These are phyloP conservation scores for Blastocystis sp. DNA, from an alignment of 352 stramenopile genomes.

Conservation along the genomic window DNA sequence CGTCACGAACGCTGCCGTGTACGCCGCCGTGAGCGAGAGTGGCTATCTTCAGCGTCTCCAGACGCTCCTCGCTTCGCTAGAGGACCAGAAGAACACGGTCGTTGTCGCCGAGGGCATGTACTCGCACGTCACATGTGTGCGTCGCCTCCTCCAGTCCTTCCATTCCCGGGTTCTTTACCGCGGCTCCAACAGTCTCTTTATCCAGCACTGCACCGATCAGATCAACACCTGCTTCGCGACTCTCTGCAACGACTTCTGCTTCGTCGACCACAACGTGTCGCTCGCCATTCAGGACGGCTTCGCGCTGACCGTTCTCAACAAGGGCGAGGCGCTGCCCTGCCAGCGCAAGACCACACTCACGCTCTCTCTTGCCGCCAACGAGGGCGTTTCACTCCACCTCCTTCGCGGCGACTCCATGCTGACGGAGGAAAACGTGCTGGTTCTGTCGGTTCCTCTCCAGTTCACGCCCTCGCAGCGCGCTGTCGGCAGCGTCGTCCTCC, in stretches of 20 bases:
- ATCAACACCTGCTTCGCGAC: neutral
- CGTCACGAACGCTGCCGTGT: neutral
- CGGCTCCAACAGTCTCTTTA: neutral
- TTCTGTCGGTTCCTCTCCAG: neutral
- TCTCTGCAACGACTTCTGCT: conserved; percentile 51
- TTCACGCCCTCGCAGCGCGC: neutral
- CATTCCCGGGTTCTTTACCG: neutral
- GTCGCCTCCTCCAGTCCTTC: neutral
- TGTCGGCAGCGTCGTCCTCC: conserved; percentile 11
- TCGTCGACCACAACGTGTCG: conserved; percentile 38
- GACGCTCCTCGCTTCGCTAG: neutral
- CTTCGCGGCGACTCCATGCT: conserved; percentile 6
- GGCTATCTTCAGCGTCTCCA: neutral
- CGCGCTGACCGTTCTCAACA: neutral
- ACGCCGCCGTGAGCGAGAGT: neutral
- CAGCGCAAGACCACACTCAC: neutral
- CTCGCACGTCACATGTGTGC: neutral
- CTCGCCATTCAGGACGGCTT: conserved; percentile 61
- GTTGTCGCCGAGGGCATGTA: neutral
- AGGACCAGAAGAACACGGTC: neutral
- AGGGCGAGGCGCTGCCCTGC: conserved; percentile 11
- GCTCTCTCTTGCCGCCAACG: neutral
- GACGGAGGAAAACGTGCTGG: conserved; percentile 22
- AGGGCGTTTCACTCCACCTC: neutral
- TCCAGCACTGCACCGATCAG: neutral